phyloP scores from a whole-genome alignment of 306 rosid genomes.

The Cucurbita moschata region DNA sequence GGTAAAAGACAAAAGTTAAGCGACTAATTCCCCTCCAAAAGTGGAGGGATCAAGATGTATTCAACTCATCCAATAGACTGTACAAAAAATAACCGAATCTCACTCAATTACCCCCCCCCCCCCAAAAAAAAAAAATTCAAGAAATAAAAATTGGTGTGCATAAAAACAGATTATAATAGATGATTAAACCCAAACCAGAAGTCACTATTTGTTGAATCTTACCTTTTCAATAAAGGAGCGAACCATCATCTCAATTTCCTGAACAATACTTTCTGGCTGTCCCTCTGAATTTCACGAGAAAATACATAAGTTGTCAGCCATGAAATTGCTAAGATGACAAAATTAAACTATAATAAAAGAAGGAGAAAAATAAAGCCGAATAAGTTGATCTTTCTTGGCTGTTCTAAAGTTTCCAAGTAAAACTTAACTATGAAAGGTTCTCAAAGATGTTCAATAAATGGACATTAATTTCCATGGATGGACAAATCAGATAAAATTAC shows the following conservation, averaged over 20 bases:
- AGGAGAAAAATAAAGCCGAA: not conserved
- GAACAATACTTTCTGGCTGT: slow-evolving; percentile 88
- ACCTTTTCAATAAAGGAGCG: slow-evolving; percentile 94
- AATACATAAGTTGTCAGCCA: slow-evolving; percentile 8
- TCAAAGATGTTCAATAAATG: not conserved
- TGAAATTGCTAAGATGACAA: not conserved
- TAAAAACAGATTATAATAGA: not conserved
- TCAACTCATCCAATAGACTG: not conserved
- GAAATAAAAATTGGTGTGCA: not conserved
- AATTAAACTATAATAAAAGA: not conserved
- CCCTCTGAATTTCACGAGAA: slow-evolving; percentile 55
- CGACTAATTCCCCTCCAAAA: not conserved
- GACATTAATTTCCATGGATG: not conserved
- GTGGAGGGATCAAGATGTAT: not conserved
- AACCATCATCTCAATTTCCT: slow-evolving; percentile 85
- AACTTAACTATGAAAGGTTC: not conserved
- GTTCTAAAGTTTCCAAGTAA: not conserved
- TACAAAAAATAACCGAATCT: not conserved
- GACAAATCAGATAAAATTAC: not conserved
- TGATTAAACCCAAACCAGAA: not conserved
- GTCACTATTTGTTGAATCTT: slow-evolving; percentile 2
- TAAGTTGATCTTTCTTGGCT: not conserved
- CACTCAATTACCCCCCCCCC: not conserved
- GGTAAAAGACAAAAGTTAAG: not conserved
- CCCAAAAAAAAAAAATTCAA: not conserved